Percentiles rank a stretch among this genome's conserved stretches.
These are phyloP conservation scores for Thelonectria discophora DNA, from an alignment of 2,329 filamentous ascomycete genomes.

Conservation along the genomic window DNA sequence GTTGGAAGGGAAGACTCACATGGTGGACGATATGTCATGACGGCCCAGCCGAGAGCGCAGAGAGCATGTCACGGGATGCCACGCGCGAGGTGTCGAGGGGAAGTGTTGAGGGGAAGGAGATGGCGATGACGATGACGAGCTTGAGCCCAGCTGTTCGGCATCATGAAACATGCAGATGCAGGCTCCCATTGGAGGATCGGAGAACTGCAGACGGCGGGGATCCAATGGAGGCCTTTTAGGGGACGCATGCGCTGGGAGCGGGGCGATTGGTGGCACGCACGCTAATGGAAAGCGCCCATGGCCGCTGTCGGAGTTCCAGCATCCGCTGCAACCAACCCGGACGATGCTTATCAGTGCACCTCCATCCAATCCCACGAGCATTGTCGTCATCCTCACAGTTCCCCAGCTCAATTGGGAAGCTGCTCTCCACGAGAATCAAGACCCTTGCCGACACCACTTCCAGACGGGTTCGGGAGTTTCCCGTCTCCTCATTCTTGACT, in stretches of 20 bases:
- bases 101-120: conserved; percentile 14
- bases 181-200: conserved; percentile 6
- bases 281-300: conserved; percentile 8
- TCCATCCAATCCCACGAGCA: no score
- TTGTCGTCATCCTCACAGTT: background rate
- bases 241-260: conserved; percentile 8
- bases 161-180: conserved; percentile 21
- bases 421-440: conserved; percentile 3
- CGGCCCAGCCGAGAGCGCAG: conserved; percentile 30
- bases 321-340: background rate
- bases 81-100: background rate
- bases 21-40: conserved; percentile 39
- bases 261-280: conserved; percentile 1
- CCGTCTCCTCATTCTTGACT: conserved; percentile 18
- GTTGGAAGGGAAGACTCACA: conserved; percentile 28
- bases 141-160: conserved; percentile 28
- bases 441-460: background rate
- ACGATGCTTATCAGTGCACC: background rate
- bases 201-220: background rate
- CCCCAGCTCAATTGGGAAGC: conserved; percentile 12
- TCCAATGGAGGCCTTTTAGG: conserved; percentile 9
- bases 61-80: conserved; percentile 33
- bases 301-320: background rate
- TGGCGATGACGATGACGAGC: conserved; percentile 31
- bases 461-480: no score